A percentile compares a stretch with the other conserved stretches of the same genome.
phyloP scores from a whole-genome alignment of 805 yeast genomes.

The Naumovozyma castellii region DNA sequence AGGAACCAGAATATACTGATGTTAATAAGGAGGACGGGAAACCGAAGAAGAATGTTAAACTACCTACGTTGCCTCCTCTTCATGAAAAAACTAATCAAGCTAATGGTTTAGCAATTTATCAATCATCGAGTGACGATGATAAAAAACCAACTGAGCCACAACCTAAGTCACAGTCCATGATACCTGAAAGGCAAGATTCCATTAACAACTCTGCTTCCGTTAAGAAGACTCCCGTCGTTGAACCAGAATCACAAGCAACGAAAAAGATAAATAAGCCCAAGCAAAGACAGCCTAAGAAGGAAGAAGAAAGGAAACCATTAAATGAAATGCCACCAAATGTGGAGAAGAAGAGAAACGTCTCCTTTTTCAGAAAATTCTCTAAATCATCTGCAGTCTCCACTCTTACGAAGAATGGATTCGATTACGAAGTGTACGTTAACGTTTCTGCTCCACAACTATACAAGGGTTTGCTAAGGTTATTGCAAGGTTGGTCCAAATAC shows the following conservation, averaged over 20 bases:
- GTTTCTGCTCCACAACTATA: constrained; percentile 44
- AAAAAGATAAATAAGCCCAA: constrained; percentile 3
- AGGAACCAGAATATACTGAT: constrained; percentile 1
- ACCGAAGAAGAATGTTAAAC: constrained; percentile 5
- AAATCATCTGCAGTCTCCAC: constrained; percentile 8
- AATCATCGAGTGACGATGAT: constrained; percentile 8
- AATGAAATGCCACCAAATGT: constrained; percentile 11
- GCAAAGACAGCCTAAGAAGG: constrained; percentile 5
- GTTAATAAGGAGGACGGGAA: constrained; percentile 6
- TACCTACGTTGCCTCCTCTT: constrained; percentile 28
- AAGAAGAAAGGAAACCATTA: constrained; percentile 7
- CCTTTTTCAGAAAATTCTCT: constrained; percentile 31
- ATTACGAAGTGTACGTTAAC: constrained; percentile 23
- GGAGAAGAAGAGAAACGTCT: constrained; percentile 8
- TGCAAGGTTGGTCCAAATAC: constrained; percentile 60
- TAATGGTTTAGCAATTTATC: constrained; percentile 25
- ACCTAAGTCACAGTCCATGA: constrained; percentile 14
- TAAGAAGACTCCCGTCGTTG: no score
- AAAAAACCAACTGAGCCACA: not conserved
- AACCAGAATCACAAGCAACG: not conserved
- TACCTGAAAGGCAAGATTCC: constrained; percentile 11
- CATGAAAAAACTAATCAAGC: constrained; percentile 6
- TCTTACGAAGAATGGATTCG: constrained; percentile 5
- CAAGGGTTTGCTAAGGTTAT: constrained; percentile 52
- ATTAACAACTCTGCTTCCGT: no score